Evolutionary conservation across 306 rosid species (phyloP).

Genomic region (Phaseolus lunatus): DNA sequence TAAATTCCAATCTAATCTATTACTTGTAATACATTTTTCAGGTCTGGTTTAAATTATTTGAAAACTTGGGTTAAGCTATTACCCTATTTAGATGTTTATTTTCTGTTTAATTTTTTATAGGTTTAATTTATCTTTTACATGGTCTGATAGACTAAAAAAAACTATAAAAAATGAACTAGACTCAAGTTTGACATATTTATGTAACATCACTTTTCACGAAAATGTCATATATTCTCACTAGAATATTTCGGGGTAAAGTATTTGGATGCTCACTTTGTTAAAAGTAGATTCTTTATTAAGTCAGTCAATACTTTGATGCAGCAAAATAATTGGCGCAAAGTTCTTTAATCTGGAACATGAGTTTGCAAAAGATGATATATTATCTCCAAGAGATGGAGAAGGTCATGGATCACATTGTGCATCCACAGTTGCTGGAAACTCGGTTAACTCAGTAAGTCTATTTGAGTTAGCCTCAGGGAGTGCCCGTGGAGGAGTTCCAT

Average conservation of each 20-base stretch:
- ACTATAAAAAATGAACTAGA: too few relatives aligned
- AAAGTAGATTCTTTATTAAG: neutral
- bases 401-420: slow-evolving; percentile 68
- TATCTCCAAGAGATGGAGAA: slow-evolving; percentile 47
- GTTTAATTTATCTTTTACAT: too few relatives aligned
- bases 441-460: slow-evolving; percentile 43
- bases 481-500: slow-evolving; percentile 52
- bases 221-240: too few relatives aligned
- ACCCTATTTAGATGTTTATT: too few relatives aligned
- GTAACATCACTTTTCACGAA: too few relatives aligned
- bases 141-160: too few relatives aligned
- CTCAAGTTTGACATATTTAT: too few relatives aligned
- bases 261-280: neutral
- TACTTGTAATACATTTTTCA: too few relatives aligned
- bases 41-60: neutral
- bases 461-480: slow-evolving; percentile 49
- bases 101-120: too few relatives aligned
- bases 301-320: neutral
- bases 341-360: slow-evolving; percentile 25
- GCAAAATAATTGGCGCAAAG: slow-evolving; percentile 67
- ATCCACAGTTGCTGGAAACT: slow-evolving; percentile 59
- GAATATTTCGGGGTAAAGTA: too few relatives aligned
- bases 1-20: too few relatives aligned
- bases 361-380: neutral
- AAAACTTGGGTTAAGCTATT: too few relatives aligned